Base-by-base conservation (phyloP, 2,329 filamentous ascomycete species). In the Mycogone perniciosa region DNA sequence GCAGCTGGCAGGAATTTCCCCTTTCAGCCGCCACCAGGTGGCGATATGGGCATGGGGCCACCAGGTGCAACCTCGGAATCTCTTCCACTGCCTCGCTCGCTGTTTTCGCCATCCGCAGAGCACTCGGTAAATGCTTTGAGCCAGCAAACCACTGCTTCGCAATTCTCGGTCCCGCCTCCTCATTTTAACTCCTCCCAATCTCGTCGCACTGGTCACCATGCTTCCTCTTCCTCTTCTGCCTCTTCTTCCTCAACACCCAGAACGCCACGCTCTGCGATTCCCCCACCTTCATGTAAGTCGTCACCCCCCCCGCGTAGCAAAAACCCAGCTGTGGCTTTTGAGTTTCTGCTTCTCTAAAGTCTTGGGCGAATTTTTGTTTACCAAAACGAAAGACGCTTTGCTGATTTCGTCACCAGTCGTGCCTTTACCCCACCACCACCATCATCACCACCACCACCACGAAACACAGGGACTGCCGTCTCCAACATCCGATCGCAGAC, bases 401-500 rank as follows among this genome's bases (percentile, higher is more conserved):
- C 46, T 52, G 8, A 52, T n/a, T 20, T 30, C 10, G 9, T 20
- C 5, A 11, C n/a, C 10, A 33, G 45, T 31, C 41, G 31, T 29
- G 5, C 26, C 50, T 6, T 11, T 44, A 4, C 11, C 50, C 1
- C 29, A 47, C n/a, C 34, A 52, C 20, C 20, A 20, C 3, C 20
- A 20, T 20, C 20, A 20, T 20, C 20, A 20, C 3, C 20, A 20
- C 20, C 20, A 20, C 20, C 20, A 20, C 13, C 31, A 45, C n/a
- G 50, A 52, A 4, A 20, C 30, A 9, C 29, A 20, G 20, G 26
- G 29, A 30, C 7, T 31, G 8, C 4, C 56, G 8, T 54, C 57
- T 30, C 59, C 59, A 13, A 45, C 58, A 26, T 56, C 59, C 7
- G 58, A 59, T 27, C 59, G 58, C 7, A 57, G 60, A 30, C 62